A percentile compares a stretch with the other conserved stretches of the same genome.
These are phyloP conservation scores for Ramaria sp. DNA, from an alignment of 768 basidiomycete genomes.

Conservation along the genomic window DNA sequence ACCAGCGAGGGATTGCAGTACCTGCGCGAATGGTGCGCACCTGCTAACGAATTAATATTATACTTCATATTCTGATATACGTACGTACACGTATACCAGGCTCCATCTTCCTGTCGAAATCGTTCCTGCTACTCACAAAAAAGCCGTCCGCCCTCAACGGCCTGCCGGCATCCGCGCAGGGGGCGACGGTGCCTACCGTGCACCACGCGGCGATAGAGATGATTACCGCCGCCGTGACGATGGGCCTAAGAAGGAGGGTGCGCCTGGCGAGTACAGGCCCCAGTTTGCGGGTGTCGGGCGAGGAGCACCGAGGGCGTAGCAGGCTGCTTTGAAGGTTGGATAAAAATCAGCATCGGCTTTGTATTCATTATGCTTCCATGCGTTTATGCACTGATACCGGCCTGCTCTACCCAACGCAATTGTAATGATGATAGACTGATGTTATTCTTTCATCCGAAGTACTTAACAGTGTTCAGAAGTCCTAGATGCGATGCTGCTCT, in stretches of 20 bases:
- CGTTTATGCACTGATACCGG: constrained; percentile 13
- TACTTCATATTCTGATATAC: neutral
- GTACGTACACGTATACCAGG: constrained; percentile 30
- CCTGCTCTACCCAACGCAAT: constrained; percentile 4
- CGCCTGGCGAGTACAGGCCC: constrained; percentile 83
- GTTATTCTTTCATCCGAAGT: constrained; percentile 26
- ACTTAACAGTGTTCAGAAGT: constrained; percentile 32
- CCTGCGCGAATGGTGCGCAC: constrained; percentile 72
- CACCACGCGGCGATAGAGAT: constrained; percentile 73
- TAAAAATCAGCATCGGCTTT: neutral
- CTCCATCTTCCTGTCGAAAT: constrained; percentile 92
- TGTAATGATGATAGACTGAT: neutral
- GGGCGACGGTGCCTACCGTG: constrained; percentile 75
- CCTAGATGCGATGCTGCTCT: constrained; percentile 14
- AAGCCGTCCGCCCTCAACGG: constrained; percentile 79
- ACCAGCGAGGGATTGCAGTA: constrained; percentile 97
- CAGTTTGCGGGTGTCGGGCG: constrained; percentile 83
- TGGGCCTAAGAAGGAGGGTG: constrained; percentile 68
- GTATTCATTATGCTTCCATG: neutral
- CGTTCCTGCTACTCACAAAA: constrained; percentile 96
- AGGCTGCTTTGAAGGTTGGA: neutral
- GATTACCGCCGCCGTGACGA: constrained; percentile 61
- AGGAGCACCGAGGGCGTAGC: constrained; percentile 66
- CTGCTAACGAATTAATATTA: neutral
- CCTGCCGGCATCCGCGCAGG: constrained; percentile 68